Conservation (phyloP, 768 basidiomycete genomes). For the Lepiota brunneoincarnata region DNA sequence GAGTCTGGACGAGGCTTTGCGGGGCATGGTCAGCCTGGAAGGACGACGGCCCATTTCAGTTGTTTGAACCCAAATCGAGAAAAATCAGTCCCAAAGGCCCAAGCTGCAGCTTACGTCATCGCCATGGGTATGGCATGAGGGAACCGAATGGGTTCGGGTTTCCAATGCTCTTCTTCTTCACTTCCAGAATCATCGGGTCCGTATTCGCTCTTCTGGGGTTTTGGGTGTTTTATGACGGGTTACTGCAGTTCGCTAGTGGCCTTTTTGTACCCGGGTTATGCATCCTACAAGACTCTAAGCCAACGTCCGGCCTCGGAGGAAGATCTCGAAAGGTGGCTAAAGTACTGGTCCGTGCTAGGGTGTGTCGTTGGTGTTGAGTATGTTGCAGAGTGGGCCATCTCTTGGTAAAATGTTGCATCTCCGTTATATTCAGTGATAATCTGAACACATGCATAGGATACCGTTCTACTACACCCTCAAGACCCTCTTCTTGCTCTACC, state of each 20-base stretch:
- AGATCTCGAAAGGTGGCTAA: conserved; percentile 91
- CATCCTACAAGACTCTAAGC: conserved; percentile 93
- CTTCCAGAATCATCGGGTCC: conserved; percentile 48
- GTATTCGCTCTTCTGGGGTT: conserved; percentile 10
- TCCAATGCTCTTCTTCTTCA: conserved; percentile 53
- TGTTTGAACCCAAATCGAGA: too few relatives aligned
- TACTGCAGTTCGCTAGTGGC: conserved; percentile 29
- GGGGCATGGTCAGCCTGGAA: too few relatives aligned
- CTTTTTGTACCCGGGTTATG: conserved; percentile 92
- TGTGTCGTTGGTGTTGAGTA: conserved; percentile 82
- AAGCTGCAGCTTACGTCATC: too few relatives aligned
- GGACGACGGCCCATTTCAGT: too few relatives aligned
- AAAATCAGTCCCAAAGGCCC: too few relatives aligned
- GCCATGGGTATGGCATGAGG: too few relatives aligned
- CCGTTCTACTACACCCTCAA: conserved; percentile 87
- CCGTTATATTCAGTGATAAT: background rate
- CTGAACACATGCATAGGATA: conserved; percentile 49
- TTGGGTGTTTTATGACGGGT: background rate
- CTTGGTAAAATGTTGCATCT: conserved; percentile 50
- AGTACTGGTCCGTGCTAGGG: conserved; percentile 94
- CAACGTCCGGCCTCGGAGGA: conserved; percentile 82
- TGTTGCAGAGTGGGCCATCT: conserved; percentile 82
- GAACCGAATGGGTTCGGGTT: too few relatives aligned
- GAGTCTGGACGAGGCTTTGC: too few relatives aligned
- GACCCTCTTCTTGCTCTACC: conserved; percentile 82